Percentiles rank a stretch among this genome's conserved stretches.
phyloP scores from a whole-genome alignment of 1,139 yeast species.

The Pichia sp. region DNA sequence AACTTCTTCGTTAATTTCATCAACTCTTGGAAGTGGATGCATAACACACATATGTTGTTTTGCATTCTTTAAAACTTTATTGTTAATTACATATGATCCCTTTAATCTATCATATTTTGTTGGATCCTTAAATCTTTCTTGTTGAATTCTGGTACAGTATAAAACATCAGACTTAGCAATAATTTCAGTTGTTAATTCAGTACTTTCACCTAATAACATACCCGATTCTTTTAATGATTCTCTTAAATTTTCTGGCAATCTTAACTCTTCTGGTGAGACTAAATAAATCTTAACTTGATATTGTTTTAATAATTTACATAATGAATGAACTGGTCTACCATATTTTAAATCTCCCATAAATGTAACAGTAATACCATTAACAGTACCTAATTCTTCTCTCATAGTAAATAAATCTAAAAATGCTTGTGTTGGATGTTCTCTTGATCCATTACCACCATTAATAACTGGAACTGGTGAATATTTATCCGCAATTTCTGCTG shows the following conservation, averaged over 20 bases:
- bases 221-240: slow-evolving; percentile 58
- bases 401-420: slow-evolving; percentile 95
- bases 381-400: slow-evolving; percentile 98
- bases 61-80: slow-evolving; percentile 83
- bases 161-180: slow-evolving; percentile 88
- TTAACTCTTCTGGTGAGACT: slow-evolving; percentile 83
- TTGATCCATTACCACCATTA: slow-evolving; percentile 96
- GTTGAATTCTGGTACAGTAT: slow-evolving; percentile 97
- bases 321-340: slow-evolving; percentile 98
- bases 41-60: slow-evolving; percentile 97
- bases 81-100: slow-evolving; percentile 89
- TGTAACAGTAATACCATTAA: slow-evolving; percentile 94
- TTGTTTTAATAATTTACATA: slow-evolving; percentile 82
- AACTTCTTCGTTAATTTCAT: slow-evolving; percentile 95
- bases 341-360: slow-evolving; percentile 98
- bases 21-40: slow-evolving; percentile 98
- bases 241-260: slow-evolving; percentile 69
- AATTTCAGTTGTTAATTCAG: slow-evolving; percentile 72
- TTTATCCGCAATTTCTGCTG: slow-evolving; percentile 91
- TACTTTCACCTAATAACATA: slow-evolving; percentile 67
- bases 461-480: slow-evolving; percentile 95
- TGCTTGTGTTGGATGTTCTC: slow-evolving; percentile 99
- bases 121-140: slow-evolving; percentile 80
- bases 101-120: slow-evolving; percentile 81
- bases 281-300: slow-evolving; percentile 91